Base-by-base conservation (phyloP, 2,329 filamentous ascomycete species). In the Berkeleyomyces basicola region DNA sequence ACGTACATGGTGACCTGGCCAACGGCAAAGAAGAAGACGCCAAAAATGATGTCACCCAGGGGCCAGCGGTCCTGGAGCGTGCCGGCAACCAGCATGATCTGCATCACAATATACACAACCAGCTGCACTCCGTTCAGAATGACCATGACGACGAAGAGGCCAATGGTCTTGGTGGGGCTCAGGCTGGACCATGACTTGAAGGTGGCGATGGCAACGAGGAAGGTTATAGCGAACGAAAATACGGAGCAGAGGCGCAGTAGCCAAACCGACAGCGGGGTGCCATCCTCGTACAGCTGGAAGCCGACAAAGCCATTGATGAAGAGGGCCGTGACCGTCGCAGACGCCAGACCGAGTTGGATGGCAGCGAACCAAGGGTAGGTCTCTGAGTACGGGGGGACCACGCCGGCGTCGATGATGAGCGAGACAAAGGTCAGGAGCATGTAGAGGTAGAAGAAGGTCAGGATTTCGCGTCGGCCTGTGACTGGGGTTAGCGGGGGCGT, bases 281-380 rank as follows among this genome's bases (percentile, higher is more conserved):
- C 93, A 70, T 99, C 93, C 74, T 99, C 93, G 73, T 99, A 99
- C 10, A 99, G 79, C 74, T 97, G 93, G 74, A 99, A 99, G 42
- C 93, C 93, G 61, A 99, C 92, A 70, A 99, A 99, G 51, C 93
- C 93, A 73, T 97, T 97, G 78, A 99, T 91, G 69, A 97, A 77
- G 63, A 99, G 78, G 72, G 87, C 95, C 36, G 90, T 92, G 71
- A 93, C 86, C 37, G 95, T 80, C 0, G 93, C 89, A 43, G 90
- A 96, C 31, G 85, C 78, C 61, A 99, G 78, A 11, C 92, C 93
- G 66, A 86, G 86, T 70, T 99, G 93, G 4, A 87, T 82, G 9
- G 90, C 88, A 67, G 89, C 87, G 70, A 99, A 96, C 77, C 96
- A 99, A 0, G 91, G 87, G 69, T 91, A 96, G 0, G 89, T 82